A percentile compares a stretch with the other conserved stretches of the same genome.
These are phyloP conservation scores for Paecilomyces sp. DNA, from an alignment of 2,329 filamentous ascomycete genomes.

Conservation along the genomic window DNA sequence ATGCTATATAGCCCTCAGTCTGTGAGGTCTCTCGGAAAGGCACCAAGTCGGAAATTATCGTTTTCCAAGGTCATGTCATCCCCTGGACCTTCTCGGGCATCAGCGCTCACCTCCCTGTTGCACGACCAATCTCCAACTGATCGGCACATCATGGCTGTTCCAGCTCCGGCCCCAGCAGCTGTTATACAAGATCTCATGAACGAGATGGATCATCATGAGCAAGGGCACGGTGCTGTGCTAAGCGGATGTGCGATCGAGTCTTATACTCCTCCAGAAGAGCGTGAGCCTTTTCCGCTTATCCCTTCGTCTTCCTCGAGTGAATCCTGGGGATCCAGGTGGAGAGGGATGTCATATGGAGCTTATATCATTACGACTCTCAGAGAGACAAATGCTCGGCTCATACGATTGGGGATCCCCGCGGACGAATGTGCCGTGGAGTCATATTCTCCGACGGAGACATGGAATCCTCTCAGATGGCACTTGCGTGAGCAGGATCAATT, in stretches of 20 bases:
- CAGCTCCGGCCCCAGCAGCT: not conserved
- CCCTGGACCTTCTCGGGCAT: not conserved
- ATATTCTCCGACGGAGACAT: not conserved
- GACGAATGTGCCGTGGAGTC: not conserved
- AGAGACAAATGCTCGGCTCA: not conserved
- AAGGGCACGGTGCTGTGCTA: not conserved
- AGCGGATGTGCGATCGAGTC: not conserved
- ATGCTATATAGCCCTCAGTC: not conserved
- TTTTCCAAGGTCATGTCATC: not conserved
- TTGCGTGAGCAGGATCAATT: not conserved
- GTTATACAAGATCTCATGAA: not conserved
- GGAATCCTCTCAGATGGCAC: not conserved
- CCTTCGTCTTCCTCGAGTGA: not conserved
- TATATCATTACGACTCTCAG: not conserved
- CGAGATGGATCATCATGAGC: not conserved
- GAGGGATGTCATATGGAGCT: too few relatives aligned
- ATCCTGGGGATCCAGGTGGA: not conserved
- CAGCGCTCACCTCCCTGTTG: not conserved
- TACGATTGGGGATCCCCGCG: not conserved
- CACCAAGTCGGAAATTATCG: not conserved
- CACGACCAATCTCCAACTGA: not conserved
- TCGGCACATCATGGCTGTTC: not conserved
- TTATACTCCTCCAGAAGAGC: not conserved
- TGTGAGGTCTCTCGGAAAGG: not conserved
- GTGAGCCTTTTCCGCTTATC: not conserved